These are phyloP conservation scores for Penicillium brevicompactum DNA, from an alignment of 2,329 filamentous ascomycete species.

Conservation along the genomic window DNA sequence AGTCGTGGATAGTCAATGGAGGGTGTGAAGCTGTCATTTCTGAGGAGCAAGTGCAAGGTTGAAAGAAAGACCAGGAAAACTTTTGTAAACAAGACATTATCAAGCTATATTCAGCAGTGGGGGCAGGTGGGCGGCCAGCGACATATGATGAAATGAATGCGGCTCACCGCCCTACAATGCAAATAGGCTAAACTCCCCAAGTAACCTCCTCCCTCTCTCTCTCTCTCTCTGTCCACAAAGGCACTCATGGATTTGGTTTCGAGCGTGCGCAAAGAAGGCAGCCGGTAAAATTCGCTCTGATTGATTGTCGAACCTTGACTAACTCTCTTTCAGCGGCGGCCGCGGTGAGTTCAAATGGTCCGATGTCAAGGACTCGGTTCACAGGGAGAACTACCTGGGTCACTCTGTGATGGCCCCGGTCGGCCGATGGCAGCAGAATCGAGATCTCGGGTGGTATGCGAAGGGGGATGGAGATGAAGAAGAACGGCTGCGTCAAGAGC, in stretches of 20 bases:
- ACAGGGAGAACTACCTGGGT: slow-evolving; percentile 88
- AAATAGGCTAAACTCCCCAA: background rate
- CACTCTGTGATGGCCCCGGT: slow-evolving; percentile 92
- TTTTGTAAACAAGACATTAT: slow-evolving; percentile 18
- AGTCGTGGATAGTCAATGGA: background rate
- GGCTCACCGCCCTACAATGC: slow-evolving; percentile 3
- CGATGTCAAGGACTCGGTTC: slow-evolving; percentile 80
- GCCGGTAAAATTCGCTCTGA: slow-evolving; percentile 54
- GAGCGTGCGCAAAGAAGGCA: slow-evolving; percentile 85
- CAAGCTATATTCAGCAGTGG: slow-evolving; percentile 13
- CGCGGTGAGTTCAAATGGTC: slow-evolving; percentile 94
- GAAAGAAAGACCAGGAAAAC: background rate
- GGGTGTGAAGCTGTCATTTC: slow-evolving; percentile 21
- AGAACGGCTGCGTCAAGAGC: slow-evolving; percentile 56
- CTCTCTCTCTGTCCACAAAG: slow-evolving; percentile 4
- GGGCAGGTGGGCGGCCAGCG: slow-evolving; percentile 11
- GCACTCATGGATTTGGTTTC: slow-evolving; percentile 84
- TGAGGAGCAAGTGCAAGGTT: background rate
- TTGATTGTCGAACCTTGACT: background rate
- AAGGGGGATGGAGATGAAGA: slow-evolving; percentile 56
- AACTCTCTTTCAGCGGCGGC: slow-evolving; percentile 64
- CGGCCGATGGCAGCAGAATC: slow-evolving; percentile 85
- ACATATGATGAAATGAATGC: slow-evolving; percentile 15
- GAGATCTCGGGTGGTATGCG: slow-evolving; percentile 67
- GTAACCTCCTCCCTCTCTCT: background rate